Conservation (phyloP, 345 rosid genomes). For the Erodium maritimum region DNA sequence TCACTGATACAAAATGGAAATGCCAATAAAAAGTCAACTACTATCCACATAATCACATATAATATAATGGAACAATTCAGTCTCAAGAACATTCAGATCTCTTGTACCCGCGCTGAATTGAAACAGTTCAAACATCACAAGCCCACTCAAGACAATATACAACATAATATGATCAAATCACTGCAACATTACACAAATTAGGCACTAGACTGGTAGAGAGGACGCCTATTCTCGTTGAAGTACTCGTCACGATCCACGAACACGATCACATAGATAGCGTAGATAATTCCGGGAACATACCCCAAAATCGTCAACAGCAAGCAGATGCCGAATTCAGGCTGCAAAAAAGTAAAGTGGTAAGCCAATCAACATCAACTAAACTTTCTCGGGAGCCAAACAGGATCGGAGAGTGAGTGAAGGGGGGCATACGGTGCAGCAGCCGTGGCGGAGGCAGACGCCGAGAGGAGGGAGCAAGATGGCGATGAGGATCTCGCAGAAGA, state of each 20-base stretch:
- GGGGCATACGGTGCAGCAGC: slow-evolving; percentile 26
- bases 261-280: slow-evolving; percentile 74
- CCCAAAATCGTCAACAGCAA: slow-evolving; percentile 70
- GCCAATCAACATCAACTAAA: neutral
- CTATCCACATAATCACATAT: too few relatives aligned
- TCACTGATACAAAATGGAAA: too few relatives aligned
- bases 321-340: slow-evolving; percentile 39
- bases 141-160: too few relatives aligned
- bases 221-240: slow-evolving; percentile 81
- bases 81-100: too few relatives aligned
- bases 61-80: too few relatives aligned
- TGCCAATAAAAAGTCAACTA: too few relatives aligned
- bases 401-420: neutral
- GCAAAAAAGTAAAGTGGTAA: neutral
- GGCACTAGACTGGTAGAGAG: slow-evolving; percentile 22
- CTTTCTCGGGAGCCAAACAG: neutral
- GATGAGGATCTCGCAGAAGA: slow-evolving; percentile 31
- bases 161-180: too few relatives aligned
- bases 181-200: too few relatives aligned
- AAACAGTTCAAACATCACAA: too few relatives aligned
- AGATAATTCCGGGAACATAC: slow-evolving; percentile 84
- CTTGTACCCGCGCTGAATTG: too few relatives aligned
- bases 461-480: slow-evolving; percentile 36
- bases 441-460: slow-evolving; percentile 37
- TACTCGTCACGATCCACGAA: slow-evolving; percentile 66